These are phyloP conservation scores for Parmelia sp. DNA, from an alignment of 495 filamentous ascomycete species.

Conservation along the genomic window DNA sequence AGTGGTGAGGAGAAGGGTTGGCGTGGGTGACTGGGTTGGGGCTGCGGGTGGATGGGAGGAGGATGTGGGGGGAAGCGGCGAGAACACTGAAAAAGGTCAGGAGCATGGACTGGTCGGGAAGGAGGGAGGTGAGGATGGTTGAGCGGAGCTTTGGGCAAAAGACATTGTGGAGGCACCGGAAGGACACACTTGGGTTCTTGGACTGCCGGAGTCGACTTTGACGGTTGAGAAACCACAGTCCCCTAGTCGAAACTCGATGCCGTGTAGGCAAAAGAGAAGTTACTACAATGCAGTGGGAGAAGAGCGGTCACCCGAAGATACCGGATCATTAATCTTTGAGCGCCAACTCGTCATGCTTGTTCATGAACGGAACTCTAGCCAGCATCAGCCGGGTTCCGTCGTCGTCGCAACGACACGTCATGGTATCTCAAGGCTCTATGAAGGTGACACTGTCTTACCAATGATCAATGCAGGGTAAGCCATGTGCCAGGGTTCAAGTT, in stretches of 20 bases:
- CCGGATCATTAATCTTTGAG: too few relatives aligned
- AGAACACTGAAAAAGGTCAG: not conserved
- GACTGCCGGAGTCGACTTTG: not conserved
- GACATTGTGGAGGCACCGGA: not conserved
- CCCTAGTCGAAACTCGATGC: not conserved
- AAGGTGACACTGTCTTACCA: not conserved
- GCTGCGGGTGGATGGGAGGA: not conserved
- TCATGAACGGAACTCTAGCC: too few relatives aligned
- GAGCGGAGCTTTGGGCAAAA: not conserved
- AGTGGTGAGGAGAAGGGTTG: constrained; percentile 54
- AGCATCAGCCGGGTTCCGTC: too few relatives aligned
- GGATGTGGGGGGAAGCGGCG: not conserved
- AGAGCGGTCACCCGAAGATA: too few relatives aligned
- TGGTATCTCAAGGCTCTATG: not conserved
- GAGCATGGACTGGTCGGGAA: not conserved
- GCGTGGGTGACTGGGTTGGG: constrained; percentile 22
- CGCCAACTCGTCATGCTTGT: too few relatives aligned
- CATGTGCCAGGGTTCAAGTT: not conserved
- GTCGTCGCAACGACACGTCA: too few relatives aligned
- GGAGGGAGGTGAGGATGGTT: not conserved
- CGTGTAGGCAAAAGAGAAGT: not conserved
- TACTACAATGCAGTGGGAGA: not conserved
- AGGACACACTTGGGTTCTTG: not conserved
- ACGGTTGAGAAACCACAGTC: too few relatives aligned
- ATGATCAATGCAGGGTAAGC: too few relatives aligned